Base-by-base conservation (phyloP, 306 rosid genomes). In the Leucaena leucocephala region DNA sequence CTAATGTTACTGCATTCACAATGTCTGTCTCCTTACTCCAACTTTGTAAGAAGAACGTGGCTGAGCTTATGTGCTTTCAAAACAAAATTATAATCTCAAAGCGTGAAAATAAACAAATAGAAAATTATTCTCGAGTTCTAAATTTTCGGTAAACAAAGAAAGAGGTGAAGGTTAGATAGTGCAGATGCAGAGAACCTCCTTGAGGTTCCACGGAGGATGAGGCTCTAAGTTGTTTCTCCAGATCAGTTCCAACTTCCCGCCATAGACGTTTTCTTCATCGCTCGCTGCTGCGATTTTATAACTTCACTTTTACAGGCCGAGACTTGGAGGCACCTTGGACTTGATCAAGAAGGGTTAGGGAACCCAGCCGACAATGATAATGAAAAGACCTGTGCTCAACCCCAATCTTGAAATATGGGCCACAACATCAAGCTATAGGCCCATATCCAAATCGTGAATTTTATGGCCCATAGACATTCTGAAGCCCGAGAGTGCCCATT, bases 191-290 rank as follows among this genome's bases (percentile, higher is more conserved):
- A 16, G 49, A 78, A 86, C 27, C 27, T 27, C 39, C 39, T 82
- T 88, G 91, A 54, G 86, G 79, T 78, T 85, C 87, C 80, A 91
- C 93, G 11, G 93, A 65, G 42, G 89, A 91, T 88, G 35, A 91
- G 80, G 66, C 76, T 40, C 35, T 87, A 49, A 94, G 82, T 40
- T 84, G 90, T 73, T 83, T 92, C 88, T 88, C 84, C 21, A 87
- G 12, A 50, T 92, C 93, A n/a, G 54, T 81, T 85, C 79, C 93
- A 83, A 85, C 43, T 82, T 86, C 89, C 92, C 95, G 92, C 91
- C 97, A 94, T 86, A 0, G 67, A 2, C 52, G 39, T 73, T 40
- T 15, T 15, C 35, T 59, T 62, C 45, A 2, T 16, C 14, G 48
- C 65, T 40, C 48, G 15, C 22, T 49, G 38, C 9, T 1, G 63